phyloP scores from a whole-genome alignment of 208 protist species.

The Lotmaria passim region DNA sequence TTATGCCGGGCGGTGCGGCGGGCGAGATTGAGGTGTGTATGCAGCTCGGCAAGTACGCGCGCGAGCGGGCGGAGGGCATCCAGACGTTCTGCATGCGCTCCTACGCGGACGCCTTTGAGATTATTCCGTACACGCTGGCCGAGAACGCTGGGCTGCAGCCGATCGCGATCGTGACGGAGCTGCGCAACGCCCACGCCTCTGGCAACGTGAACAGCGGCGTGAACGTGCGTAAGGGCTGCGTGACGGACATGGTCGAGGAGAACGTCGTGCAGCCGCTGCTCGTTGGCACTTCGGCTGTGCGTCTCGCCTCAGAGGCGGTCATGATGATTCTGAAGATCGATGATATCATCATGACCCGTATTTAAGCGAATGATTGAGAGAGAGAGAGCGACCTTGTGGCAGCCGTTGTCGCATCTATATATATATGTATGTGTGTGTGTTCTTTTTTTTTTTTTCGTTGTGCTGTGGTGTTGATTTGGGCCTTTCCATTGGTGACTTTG shows the following conservation, averaged over 20 bases:
- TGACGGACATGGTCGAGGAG: conserved; percentile 98
- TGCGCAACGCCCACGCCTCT: conserved; percentile 94
- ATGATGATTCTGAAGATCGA: conserved; percentile 98
- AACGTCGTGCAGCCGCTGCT: conserved; percentile 99
- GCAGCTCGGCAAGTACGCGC: conserved; percentile 92
- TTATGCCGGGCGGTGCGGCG: conserved; percentile 97
- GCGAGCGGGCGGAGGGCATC: conserved; percentile 83
- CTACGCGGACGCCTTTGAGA: conserved; percentile 98
- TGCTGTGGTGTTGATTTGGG: too few species aligned
- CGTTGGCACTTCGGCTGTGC: conserved; percentile 94
- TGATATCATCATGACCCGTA: conserved; percentile 87
- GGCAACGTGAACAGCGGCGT: conserved; percentile 94
- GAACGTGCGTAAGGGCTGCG: conserved; percentile 95
- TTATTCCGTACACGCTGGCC: conserved; percentile 99
- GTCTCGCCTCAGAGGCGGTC: conserved; percentile 98
- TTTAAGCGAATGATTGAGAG: conserved; percentile 43
- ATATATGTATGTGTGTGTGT: too few species aligned
- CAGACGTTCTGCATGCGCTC: conserved; percentile 94
- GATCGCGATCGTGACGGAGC: conserved; percentile 98
- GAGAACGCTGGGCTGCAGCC: conserved; percentile 99
- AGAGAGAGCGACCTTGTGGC: background rate
- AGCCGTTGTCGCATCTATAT: too few species aligned
- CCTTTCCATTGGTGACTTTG: too few species aligned
- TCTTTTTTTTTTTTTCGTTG: too few species aligned
- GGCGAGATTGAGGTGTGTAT: conserved; percentile 97